Percentiles rank a stretch among this genome's conserved stretches.
These are phyloP conservation scores for Leccinum sublutescens DNA, from an alignment of 768 basidiomycete genomes.

Conservation along the genomic window DNA sequence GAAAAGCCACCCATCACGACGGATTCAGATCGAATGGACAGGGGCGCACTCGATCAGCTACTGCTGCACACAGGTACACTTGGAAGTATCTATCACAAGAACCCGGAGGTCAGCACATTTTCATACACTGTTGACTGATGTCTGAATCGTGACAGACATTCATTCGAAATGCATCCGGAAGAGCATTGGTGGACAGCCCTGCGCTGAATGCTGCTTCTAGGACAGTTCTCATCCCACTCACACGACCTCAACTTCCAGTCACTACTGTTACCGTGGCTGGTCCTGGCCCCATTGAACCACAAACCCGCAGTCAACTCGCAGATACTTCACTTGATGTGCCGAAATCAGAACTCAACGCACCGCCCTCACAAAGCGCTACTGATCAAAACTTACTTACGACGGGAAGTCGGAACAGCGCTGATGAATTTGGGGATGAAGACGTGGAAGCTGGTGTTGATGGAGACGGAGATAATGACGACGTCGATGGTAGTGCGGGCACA, in stretches of 20 bases:
- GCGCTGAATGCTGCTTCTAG: slow-evolving; percentile 84
- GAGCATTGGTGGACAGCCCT: slow-evolving; percentile 81
- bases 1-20: slow-evolving; percentile 98
- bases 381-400: slow-evolving; percentile 8
- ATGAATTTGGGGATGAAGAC: slow-evolving; percentile 26
- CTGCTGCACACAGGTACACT: slow-evolving; percentile 91
- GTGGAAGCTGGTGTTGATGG: slow-evolving; percentile 27
- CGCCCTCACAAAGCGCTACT: slow-evolving; percentile 20
- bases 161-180: slow-evolving; percentile 85
- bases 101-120: slow-evolving; percentile 68
- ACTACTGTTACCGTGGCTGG: slow-evolving; percentile 52
- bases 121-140: not conserved
- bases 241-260: slow-evolving; percentile 48
- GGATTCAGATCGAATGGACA: slow-evolving; percentile 96
- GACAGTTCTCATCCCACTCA: slow-evolving; percentile 61
- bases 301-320: slow-evolving; percentile 25
- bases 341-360: slow-evolving; percentile 35
- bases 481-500: slow-evolving; percentile 27
- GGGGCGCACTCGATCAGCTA: slow-evolving; percentile 92
- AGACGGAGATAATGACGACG: slow-evolving; percentile 43
- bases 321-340: slow-evolving; percentile 22
- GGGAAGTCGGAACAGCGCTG: slow-evolving; percentile 4
- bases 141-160: slow-evolving; percentile 62
- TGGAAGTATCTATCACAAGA: slow-evolving; percentile 97
- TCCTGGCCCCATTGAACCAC: slow-evolving; percentile 43